Base-by-base conservation (phyloP, 805 yeast species). In the Barnettozyma californica region DNA sequence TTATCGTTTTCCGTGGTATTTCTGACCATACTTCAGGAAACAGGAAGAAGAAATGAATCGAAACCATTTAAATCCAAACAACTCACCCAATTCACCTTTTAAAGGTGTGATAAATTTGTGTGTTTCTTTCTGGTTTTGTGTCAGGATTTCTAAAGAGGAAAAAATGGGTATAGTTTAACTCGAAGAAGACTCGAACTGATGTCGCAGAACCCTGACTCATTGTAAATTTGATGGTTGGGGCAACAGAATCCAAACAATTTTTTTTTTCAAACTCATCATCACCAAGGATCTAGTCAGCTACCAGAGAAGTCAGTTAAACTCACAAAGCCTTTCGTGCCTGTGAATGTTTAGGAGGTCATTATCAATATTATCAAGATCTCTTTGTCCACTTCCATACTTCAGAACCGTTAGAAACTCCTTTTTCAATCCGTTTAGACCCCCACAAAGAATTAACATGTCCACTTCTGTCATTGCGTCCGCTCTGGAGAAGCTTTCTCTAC, bases 401-500 rank as follows among this genome's bases (percentile, higher is more conserved):
- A 25, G 16, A 29, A 20, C 18, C 33, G 16, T 26, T 18, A 23
- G 38, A n/a, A 23, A 21, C 44, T 23, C 20, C 42, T 31, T 37
- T 18, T 31, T 25, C 37, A 35, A 16, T 16, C 38, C 38, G 38
- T 35, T 35, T 8, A 35, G 38, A 18, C 21, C 4, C 20, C 8
- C 38, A 35, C 20, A 9, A 35, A 38, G 41, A 38, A 38, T n/a
- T 16, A 38, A n/a, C 29, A 59, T 60, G 57, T 51, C 66, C 25
- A 51, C 61, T 26, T 55, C 64, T 10, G 60, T 56, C 47, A 61
- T 68, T 47, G 50, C 67, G 19, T 45, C 62, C 13, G 64, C 63
- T 47, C 52, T 70, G 47, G 54, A 62, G 47, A 67, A 66, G 51
- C 53, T 70, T 45, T 65, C 71, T 23, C 56, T 69, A 33, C 46